Conservation (phyloP, 1,284 basidiomycete genomes). For the Puccinia novopanici region DNA sequence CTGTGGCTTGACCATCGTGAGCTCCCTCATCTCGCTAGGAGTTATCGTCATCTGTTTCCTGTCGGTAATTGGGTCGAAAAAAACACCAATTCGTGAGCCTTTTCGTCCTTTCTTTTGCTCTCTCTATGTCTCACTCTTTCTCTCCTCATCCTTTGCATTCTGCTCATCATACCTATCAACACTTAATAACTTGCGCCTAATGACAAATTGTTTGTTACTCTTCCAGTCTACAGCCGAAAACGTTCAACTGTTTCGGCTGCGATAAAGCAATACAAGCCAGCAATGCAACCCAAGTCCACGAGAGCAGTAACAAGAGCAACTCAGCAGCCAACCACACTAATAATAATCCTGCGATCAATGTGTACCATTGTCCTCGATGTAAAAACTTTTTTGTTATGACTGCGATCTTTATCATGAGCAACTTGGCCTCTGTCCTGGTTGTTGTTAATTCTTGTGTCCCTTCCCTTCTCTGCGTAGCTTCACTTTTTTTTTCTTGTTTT, state of each 20-base stretch:
- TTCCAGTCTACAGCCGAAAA: constrained; percentile 57
- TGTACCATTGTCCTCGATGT: constrained; percentile 63
- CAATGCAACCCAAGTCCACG: constrained; percentile 54
- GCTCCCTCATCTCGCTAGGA: constrained; percentile 91
- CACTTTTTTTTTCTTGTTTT: no score
- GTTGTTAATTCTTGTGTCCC: constrained; percentile 36
- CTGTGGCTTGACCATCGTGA: constrained; percentile 95
- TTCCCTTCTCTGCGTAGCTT: no score
- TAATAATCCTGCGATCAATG: neutral
- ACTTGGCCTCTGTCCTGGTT: constrained; percentile 58
- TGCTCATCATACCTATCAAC: constrained; percentile 17
- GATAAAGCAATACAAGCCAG: constrained; percentile 31
- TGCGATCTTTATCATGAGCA: constrained; percentile 66
- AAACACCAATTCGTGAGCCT: constrained; percentile 52
- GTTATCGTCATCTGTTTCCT: constrained; percentile 90
- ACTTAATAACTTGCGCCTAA: constrained; percentile 1
- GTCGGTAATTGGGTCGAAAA: constrained; percentile 73
- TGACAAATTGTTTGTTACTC: neutral
- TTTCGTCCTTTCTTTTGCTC: constrained; percentile 56
- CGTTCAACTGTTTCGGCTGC: constrained; percentile 1
- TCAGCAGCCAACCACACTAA: constrained; percentile 59
- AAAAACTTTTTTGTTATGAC: constrained; percentile 69
- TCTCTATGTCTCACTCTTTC: constrained; percentile 56
- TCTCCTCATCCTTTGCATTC: constrained; percentile 53
- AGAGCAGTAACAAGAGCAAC: constrained; percentile 66